Percentiles rank a stretch among this genome's conserved stretches.
These are phyloP conservation scores for Leonotis leonurus DNA, from an alignment of 257 asterid species.

Conservation along the genomic window DNA sequence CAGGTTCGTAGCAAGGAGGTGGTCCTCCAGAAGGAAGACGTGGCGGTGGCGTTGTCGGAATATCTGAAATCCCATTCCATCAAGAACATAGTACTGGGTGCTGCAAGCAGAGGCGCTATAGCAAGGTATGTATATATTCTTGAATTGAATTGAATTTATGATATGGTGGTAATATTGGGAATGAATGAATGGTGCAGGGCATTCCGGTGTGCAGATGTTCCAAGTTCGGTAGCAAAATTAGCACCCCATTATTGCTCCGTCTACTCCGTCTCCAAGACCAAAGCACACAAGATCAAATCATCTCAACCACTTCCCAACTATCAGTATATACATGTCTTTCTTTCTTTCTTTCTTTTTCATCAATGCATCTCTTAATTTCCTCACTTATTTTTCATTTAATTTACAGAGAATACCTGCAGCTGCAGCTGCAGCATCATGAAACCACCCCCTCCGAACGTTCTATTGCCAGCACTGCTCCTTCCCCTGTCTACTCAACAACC, in stretches of 20 bases:
- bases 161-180: background rate
- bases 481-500: slow-evolving; percentile 14
- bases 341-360: no score
- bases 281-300: slow-evolving; percentile 32
- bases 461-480: slow-evolving; percentile 17
- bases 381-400: background rate
- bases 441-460: slow-evolving; percentile 3
- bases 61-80: slow-evolving; percentile 37
- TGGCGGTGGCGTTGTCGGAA: slow-evolving; percentile 40
- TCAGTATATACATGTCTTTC: no score
- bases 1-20: slow-evolving; percentile 68
- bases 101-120: slow-evolving; percentile 48
- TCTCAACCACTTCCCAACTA: no score
- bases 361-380: background rate
- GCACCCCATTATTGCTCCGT: slow-evolving; percentile 63
- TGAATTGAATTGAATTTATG: no score
- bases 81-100: slow-evolving; percentile 50
- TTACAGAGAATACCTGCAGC: no score
- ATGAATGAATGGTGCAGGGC: no score
- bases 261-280: slow-evolving; percentile 42
- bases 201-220: slow-evolving; percentile 48
- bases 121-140: slow-evolving; percentile 39
- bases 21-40: slow-evolving; percentile 39
- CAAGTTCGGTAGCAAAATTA: slow-evolving; percentile 38
- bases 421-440: background rate